Evolutionary conservation across 2,329 filamentous ascomycete genomes (phyloP).

Genomic region (Pseudogymnoascus sp.): DNA sequence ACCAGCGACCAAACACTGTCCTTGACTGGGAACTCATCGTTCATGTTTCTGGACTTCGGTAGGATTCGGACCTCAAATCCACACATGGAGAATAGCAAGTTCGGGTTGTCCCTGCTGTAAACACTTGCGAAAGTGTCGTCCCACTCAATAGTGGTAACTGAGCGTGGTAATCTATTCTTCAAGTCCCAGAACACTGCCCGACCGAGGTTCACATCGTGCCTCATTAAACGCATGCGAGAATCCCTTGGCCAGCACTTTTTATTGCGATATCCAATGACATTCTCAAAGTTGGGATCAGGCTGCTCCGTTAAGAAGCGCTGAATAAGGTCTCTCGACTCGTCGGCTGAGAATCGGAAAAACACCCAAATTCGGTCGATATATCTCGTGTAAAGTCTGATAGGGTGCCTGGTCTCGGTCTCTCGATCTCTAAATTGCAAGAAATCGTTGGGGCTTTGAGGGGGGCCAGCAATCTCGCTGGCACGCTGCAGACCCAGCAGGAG

Average conservation of each 20-base stretch:
- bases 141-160: slow-evolving; percentile 97
- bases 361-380: slow-evolving; percentile 99
- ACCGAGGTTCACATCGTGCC: slow-evolving; percentile 95
- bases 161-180: slow-evolving; percentile 91
- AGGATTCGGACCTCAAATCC: slow-evolving; percentile 96
- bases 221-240: slow-evolving; percentile 95
- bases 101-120: slow-evolving; percentile 96
- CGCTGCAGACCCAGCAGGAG: slow-evolving; percentile 87
- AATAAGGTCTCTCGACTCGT: slow-evolving; percentile 92
- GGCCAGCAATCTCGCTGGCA: slow-evolving; percentile 95
- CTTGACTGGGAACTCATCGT: slow-evolving; percentile 94
- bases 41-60: slow-evolving; percentile 89
- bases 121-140: slow-evolving; percentile 98
- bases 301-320: slow-evolving; percentile 97
- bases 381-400: slow-evolving; percentile 92
- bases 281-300: slow-evolving; percentile 97
- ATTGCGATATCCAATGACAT: slow-evolving; percentile 97
- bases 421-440: slow-evolving; percentile 95
- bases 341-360: slow-evolving; percentile 86
- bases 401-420: slow-evolving; percentile 86
- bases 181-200: slow-evolving; percentile 98
- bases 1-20: slow-evolving; percentile 98
- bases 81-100: slow-evolving; percentile 94
- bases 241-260: slow-evolving; percentile 99
- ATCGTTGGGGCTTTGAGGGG: slow-evolving; percentile 89